Evolutionary conservation across 192 early-diverging fungal species (phyloP), one percentile per base, ranked within the genome.

Genomic region (Backusella psychrophila): DNA sequence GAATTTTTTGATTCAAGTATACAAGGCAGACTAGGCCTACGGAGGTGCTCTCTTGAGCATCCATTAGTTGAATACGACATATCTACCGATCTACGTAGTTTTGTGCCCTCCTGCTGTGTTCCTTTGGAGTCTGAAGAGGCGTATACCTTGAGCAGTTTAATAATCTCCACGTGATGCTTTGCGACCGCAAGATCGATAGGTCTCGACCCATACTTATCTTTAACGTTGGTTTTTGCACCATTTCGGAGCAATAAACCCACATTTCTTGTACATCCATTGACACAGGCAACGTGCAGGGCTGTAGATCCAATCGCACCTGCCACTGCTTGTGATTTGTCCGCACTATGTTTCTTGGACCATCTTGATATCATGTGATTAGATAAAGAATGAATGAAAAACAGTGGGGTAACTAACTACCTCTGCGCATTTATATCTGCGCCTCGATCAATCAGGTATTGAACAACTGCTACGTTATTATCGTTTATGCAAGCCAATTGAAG

Each of bases 201-300:
- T 49, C 84, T 78, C 38, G 87, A 83, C 4, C 87, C 87, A 78
- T 88, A 88, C 78, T 88, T 88, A 73, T 93, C 92, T 63, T 79
- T 82, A 15, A 89, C 59, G n/a, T 93, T 87, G 15, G 82, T 68
- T 2, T 76, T 79, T 14, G 92, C 93, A 23, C 90, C 89, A 63
- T 87, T 81, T 38, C 82, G 75, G 31, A 96, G 78, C 26, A 95
- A 82, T 6, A 87, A 73, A 29, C 90, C 85, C 0, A 90, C 85
- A 65, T 90, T 87, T 14, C 83, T 81, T 0, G 85, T 75, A 72
- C 89, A 91, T 1, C 92, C 91, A 69, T 91, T 92, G 11, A 94
- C 94, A 41, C 91, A 90, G 3, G 94, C 94, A 83, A 93, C 91
- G 74, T 96, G 95, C 75, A 96, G 78, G 21, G 94, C 89, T 1